Base-by-base conservation (phyloP, 192 early-diverging fungal genomes). In the Backusella mclennaniae region DNA sequence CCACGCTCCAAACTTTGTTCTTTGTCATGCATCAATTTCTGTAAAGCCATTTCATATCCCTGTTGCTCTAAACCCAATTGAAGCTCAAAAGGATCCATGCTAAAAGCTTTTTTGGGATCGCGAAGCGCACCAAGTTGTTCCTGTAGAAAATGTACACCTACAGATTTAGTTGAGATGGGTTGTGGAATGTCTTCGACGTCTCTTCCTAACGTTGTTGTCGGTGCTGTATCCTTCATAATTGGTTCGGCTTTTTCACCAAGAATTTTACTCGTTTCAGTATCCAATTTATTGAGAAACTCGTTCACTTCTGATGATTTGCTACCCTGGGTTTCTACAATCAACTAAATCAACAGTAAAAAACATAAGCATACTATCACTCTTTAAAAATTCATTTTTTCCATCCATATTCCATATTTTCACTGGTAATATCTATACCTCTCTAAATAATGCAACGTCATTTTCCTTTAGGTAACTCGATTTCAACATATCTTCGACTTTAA, bases 41-140 rank as follows among this genome's bases (percentile, higher is more conserved):
- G 91, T 6, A 93, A 77, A 7, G 95, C 95, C 0, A 92, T 88
- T 35, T 92, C 89, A 56, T 93, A 91, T 0, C 96, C 89, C 31
- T 92, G 91, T 69, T 93, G 91, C 82, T 99, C 96, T 0, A 99
- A 80, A 71, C 90, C 90, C 15, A 92, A 67, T 79, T 99, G 96
- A 69, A 91, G 86, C 19, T 94, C 90, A 80, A 89, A 94, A 33
- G 85, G 84, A 41, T 87, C 80, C 39, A 91, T 84, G 17, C 88
- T 69, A 0, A 73, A 5, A 1, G 52, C 38, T 26, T 76, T 73
- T 11, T 77, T 66, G 15, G 72, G 63, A 44, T 86, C 74, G 21
- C 82, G 74, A 4, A 91, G 79, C 0, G 91, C 87, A 42, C 83
- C 76, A n/a, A 97, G 87, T 17, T 92, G 90, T 14, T 87, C 84